Percentiles rank a stretch among this genome's conserved stretches.
These are phyloP conservation scores for Angomonas deanei DNA, from an alignment of 208 protist genomes.

Conservation along the genomic window DNA sequence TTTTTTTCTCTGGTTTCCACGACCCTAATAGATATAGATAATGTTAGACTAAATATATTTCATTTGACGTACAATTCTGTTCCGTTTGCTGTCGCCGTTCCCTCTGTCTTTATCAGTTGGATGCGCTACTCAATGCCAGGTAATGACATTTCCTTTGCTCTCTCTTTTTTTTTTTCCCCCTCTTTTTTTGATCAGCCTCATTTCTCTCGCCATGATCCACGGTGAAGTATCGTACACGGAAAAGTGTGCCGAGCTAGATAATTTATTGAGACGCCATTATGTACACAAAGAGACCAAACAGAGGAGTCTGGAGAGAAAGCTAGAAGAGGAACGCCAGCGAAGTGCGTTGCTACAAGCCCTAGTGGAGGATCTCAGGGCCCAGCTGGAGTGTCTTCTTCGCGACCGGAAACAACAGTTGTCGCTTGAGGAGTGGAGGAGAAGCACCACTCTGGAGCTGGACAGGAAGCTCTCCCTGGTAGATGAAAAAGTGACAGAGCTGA, in stretches of 20 bases:
- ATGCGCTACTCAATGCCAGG: no score
- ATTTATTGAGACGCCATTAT: slow-evolving; percentile 24
- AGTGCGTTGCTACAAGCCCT: not conserved
- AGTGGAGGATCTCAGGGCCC: not conserved
- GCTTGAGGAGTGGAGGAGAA: no score
- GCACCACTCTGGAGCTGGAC: no score
- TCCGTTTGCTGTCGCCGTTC: not conserved
- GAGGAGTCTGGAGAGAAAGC: slow-evolving; percentile 10
- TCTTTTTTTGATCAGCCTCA: not conserved
- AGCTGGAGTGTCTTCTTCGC: no score
- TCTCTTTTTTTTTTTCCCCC: slow-evolving; percentile 9
- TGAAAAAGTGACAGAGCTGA: no score
- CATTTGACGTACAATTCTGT: slow-evolving; percentile 2
- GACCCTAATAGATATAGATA: not conserved
- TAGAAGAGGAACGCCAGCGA: slow-evolving; percentile 1
- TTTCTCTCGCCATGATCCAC: not conserved
- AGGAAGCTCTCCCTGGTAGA: no score
- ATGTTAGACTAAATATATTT: not conserved
- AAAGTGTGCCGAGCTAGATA: slow-evolving; percentile 28
- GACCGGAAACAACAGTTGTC: no score
- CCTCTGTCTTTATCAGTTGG: not conserved
- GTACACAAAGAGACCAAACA: slow-evolving; percentile 20
- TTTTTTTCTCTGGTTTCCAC: slow-evolving; percentile 4
- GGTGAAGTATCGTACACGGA: slow-evolving; percentile 9
- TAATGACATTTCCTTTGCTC: no score